Evolutionary conservation across 1,284 basidiomycete species (phyloP), one percentile per base, ranked within the genome.

Genomic region (Malassezia dermatis): DNA sequence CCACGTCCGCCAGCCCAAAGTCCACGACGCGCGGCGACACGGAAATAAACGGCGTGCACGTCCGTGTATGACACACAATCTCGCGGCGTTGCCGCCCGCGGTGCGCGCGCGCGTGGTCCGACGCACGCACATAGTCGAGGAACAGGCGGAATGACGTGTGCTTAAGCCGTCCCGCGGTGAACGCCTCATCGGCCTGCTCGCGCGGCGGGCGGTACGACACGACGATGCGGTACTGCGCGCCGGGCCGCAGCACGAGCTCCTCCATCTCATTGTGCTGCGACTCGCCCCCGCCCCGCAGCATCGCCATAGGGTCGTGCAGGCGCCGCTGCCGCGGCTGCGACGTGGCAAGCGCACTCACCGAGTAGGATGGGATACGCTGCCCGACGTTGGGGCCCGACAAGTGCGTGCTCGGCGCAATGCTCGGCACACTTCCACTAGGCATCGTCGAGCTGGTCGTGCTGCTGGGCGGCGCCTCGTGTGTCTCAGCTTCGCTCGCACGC

Each of bases 1-100:
- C 78, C 2, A 79, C 77, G 19, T 77, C 78, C n/a, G 78, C 77
- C 56, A 78, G 70, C 7, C 78, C 78, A 57, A 79, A 78, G 60
- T 79, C 78, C 51, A 79, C 74, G 45, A 67, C 69, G 71, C 46
- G 76, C 59, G 58, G 77, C 46, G 53, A 39, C 42, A 79, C 71
- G 28, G 66, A 62, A 62, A 79, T 77, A 58, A 78, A 73, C 2
- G 78, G 78, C 11, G 78, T 78, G 63, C 78, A 79, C 3, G 76
- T 77, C 46, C 77, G 66, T 48, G 76, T 73, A 21, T 71, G 64
- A 56, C 77, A 78, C 48, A 72, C 65, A 27, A 78, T 65, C 3
- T 66, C 66, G 41, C 73, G 75, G n/a, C 75, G 66, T 39, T 69
- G 65, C n/a, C 66, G 60, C 11, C 70, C 71, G 28, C 67, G 69